Conservation (phyloP, 2,329 filamentous ascomycete species). For the Nemania abortiva region DNA sequence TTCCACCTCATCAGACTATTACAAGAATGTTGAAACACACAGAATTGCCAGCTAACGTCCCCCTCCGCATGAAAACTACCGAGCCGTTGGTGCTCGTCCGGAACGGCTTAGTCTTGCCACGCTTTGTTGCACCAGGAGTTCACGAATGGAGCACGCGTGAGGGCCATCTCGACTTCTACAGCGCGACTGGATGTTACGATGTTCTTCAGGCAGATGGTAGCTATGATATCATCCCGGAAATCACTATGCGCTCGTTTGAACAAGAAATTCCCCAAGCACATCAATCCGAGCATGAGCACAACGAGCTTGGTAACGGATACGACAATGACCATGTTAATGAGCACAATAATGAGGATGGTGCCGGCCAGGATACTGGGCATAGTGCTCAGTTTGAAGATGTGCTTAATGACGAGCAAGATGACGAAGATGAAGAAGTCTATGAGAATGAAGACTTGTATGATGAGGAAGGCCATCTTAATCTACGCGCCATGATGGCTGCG, state of each 20-base stretch:
- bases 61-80: slow-evolving; percentile 14
- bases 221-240: slow-evolving; percentile 1
- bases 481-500: background rate
- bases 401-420: background rate
- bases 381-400: background rate
- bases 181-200: slow-evolving; percentile 23
- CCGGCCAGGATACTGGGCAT: too few relatives aligned
- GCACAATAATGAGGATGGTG: background rate
- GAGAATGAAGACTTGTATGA: background rate
- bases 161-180: slow-evolving; percentile 29
- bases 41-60: slow-evolving; percentile 9
- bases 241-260: too few relatives aligned
- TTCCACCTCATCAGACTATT: background rate
- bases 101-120: slow-evolving; percentile 27
- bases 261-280: background rate
- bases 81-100: slow-evolving; percentile 28
- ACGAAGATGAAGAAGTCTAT: background rate
- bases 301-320: too few relatives aligned
- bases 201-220: background rate
- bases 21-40: background rate
- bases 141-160: slow-evolving; percentile 32
- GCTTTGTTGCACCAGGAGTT: slow-evolving; percentile 26
- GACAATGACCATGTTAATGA: background rate
- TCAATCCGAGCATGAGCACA: background rate
- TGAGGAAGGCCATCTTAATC: background rate